Conservation (phyloP, 164 flowering plant genomes). For the Piper betle region DNA sequence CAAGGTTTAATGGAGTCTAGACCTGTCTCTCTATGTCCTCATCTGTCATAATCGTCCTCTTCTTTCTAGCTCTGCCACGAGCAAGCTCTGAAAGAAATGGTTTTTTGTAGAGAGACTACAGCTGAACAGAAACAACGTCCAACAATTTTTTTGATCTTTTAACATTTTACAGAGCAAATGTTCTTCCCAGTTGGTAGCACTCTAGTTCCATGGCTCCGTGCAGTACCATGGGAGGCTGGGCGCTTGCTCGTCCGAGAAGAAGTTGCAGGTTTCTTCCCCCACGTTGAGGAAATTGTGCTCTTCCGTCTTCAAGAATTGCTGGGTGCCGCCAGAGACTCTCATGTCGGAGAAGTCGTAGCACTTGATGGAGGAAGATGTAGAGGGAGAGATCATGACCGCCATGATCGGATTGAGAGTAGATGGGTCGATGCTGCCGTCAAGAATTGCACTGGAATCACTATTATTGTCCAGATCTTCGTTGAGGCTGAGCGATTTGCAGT, state of each 20-base stretch:
- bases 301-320: conserved; percentile 55
- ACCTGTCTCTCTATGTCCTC: neutral
- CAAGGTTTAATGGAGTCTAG: no score
- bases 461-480: neutral
- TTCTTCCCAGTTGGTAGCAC: no score
- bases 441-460: conserved; percentile 85
- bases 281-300: conserved; percentile 64
- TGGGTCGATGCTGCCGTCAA: conserved; percentile 66
- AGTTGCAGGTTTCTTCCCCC: conserved; percentile 53
- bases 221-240: conserved; percentile 73
- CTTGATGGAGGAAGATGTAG: conserved; percentile 21
- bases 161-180: neutral
- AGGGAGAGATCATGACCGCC: conserved; percentile 8
- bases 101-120: conserved; percentile 1
- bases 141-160: neutral
- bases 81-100: neutral
- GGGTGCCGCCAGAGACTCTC: conserved; percentile 16
- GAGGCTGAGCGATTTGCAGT: conserved; percentile 6
- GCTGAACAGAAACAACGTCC: conserved; percentile 1
- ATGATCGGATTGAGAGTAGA: conserved; percentile 16
- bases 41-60: neutral
- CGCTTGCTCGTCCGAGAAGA: conserved; percentile 81
- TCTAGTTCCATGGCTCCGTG: conserved; percentile 66
- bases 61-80: conserved; percentile 1
- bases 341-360: conserved; percentile 28